A percentile compares a stretch with the other conserved stretches of the same genome.
Conservation (phyloP, 176 grass and related monocot genomes). For the Neostapfia colusana region DNA sequence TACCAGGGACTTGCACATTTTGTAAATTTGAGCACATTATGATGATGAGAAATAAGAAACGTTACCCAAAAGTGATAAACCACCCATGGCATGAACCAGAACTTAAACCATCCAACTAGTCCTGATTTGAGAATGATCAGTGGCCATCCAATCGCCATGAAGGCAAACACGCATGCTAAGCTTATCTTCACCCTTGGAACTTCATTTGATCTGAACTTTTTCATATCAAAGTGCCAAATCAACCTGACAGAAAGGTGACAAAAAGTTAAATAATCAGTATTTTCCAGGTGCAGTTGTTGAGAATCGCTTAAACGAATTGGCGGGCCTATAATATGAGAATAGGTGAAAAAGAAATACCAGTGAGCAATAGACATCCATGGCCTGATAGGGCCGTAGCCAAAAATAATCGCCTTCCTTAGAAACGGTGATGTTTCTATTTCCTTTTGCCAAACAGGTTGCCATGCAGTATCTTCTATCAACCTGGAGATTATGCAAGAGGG, state of each 20-base stretch:
- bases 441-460: slow-evolving; percentile 87
- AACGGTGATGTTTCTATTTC: slow-evolving; percentile 56
- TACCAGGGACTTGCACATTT: slow-evolving; percentile 25
- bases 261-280: slow-evolving; percentile 34
- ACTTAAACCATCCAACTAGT: slow-evolving; percentile 85
- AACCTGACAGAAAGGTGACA: slow-evolving; percentile 56
- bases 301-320: slow-evolving; percentile 23
- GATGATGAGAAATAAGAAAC: slow-evolving; percentile 18
- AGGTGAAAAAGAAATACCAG: slow-evolving; percentile 61
- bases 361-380: slow-evolving; percentile 98
- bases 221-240: slow-evolving; percentile 82
- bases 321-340: slow-evolving; percentile 2
- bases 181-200: slow-evolving; percentile 92
- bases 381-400: slow-evolving; percentile 88
- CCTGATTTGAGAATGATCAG: slow-evolving; percentile 87
- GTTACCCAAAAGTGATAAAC: slow-evolving; percentile 99
- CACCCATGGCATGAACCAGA: slow-evolving; percentile 98
- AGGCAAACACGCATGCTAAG: slow-evolving; percentile 83
- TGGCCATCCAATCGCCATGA: slow-evolving; percentile 97
- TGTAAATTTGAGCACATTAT: slow-evolving; percentile 6
- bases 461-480: slow-evolving; percentile 91
- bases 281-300: not conserved
- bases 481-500: slow-evolving; percentile 43
- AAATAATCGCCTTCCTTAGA: slow-evolving; percentile 84
- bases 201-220: slow-evolving; percentile 85